Evolutionary conservation across 2,329 filamentous ascomycete species (phyloP).

Genomic region (Hypoxylon sp.): DNA sequence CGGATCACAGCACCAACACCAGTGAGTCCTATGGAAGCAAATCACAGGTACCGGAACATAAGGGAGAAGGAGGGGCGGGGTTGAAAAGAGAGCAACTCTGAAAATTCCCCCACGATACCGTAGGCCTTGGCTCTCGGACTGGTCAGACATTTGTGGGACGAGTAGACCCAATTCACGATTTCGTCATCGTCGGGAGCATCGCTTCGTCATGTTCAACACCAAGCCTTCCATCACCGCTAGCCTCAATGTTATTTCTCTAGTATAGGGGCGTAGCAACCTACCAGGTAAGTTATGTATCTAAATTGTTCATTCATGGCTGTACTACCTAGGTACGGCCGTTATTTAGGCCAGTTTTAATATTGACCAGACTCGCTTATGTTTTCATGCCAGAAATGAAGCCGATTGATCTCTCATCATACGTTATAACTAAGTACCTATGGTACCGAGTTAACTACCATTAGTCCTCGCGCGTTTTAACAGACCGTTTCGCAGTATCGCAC

Average conservation of each 20-base stretch:
- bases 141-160: background rate
- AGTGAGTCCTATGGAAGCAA: constrained; percentile 3
- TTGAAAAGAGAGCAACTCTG: constrained; percentile 1
- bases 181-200: constrained; percentile 22
- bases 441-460: background rate
- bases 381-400: constrained; percentile 4
- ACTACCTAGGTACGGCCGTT: background rate
- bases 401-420: background rate
- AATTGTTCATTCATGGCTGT: background rate
- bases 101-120: constrained; percentile 23
- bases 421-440: too few species aligned
- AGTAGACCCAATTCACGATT: constrained; percentile 12
- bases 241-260: background rate
- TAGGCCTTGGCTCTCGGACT: background rate
- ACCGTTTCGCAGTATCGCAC: background rate
- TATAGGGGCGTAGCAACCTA: background rate
- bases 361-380: background rate
- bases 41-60: constrained; percentile 4
- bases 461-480: background rate
- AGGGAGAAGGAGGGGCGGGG: background rate
- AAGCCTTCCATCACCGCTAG: background rate
- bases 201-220: background rate
- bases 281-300: too few species aligned
- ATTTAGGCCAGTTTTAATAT: background rate
- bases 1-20: background rate